These are phyloP conservation scores for Pichia occidentalis DNA, from an alignment of 805 yeast genomes.

Conservation along the genomic window DNA sequence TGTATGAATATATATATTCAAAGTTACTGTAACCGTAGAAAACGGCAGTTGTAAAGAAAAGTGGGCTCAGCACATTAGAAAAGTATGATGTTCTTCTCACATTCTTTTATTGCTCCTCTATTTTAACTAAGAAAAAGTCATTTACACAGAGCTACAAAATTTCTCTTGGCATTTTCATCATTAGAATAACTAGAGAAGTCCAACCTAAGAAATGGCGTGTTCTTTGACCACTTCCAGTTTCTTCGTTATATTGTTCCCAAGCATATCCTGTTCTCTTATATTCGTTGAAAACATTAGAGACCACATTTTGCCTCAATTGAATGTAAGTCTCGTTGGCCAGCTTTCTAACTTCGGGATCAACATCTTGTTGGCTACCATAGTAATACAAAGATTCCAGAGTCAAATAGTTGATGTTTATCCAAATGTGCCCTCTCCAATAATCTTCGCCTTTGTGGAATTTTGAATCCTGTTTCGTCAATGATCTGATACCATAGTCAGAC, in stretches of 20 bases:
- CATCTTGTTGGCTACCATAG: conserved; percentile 38
- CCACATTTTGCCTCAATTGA: conserved; percentile 57
- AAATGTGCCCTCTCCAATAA: conserved; percentile 93
- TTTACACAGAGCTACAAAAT: conserved; percentile 7
- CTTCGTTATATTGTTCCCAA: conserved; percentile 86
- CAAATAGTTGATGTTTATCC: conserved; percentile 89
- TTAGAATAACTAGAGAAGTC: conserved; percentile 75
- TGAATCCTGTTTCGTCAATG: conserved; percentile 62
- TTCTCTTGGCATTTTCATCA: conserved; percentile 74
- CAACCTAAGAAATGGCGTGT: conserved; percentile 91
- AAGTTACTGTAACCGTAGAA: too few relatives aligned
- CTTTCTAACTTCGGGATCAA: conserved; percentile 27
- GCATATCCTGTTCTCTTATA: conserved; percentile 75
- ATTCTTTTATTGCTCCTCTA: too few relatives aligned
- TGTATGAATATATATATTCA: too few relatives aligned
- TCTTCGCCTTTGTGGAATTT: conserved; percentile 74
- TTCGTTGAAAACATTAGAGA: conserved; percentile 58
- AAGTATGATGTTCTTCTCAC: too few relatives aligned
- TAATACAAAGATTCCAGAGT: conserved; percentile 60
- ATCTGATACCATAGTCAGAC: conserved; percentile 73
- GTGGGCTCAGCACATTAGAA: too few relatives aligned
- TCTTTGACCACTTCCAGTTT: conserved; percentile 68
- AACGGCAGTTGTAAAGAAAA: too few relatives aligned
- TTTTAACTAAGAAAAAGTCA: too few relatives aligned
- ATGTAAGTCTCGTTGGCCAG: conserved; percentile 47